Base-by-base conservation (phyloP, 225 moss, liverwort and hornwort species). In the Pleurozium schreberi region DNA sequence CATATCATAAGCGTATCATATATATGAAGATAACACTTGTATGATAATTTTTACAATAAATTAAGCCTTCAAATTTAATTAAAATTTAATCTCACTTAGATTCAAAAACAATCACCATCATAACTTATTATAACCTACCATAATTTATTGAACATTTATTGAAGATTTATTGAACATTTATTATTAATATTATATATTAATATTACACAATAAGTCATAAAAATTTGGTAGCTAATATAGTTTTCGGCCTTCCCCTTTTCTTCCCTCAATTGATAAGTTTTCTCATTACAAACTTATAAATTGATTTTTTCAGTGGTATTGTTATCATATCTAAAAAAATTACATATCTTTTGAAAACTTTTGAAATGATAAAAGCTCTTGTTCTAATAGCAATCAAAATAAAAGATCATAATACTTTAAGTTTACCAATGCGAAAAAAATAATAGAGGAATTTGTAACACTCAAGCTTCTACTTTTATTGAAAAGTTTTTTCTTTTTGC, bases 191-290 rank as follows among this genome's bases (percentile, higher is more conserved):
- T 3, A 0, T n/a, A n/a, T 53, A 23, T 23, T 76, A 34, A 14
- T 23, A 36, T 22, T 53, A 14, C 6, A 3, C 0, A 4, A 53
- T 52, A 38, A 53, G 14, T 77, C 0, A 1, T 34, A 8, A 36
- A 53, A 57, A 38, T 53, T 53, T 15, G 1, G 36, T 36, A 2
- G 8, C 38, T 8, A 67, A 8, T 1, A 38, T n/a, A 68, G n/a
- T 36, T 53, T 76, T 9, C 0, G 0, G 0, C 13, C 31, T 52
- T 76, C 1, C 0, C 8, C 2, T 76, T 22, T 0, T 36, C 6
- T 5, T 36, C 3, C 14, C 0, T 52, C 8, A 2, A 22, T 0
- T 22, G 0, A 21, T 38, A 77, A 77, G 1, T 23, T 53, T 20
- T 53, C 2, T 77, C 9, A 9, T 53, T 23, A 5, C 23, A 15